Conservation (phyloP, 768 basidiomycete species). For the Rhizopogon vinicolor region DNA sequence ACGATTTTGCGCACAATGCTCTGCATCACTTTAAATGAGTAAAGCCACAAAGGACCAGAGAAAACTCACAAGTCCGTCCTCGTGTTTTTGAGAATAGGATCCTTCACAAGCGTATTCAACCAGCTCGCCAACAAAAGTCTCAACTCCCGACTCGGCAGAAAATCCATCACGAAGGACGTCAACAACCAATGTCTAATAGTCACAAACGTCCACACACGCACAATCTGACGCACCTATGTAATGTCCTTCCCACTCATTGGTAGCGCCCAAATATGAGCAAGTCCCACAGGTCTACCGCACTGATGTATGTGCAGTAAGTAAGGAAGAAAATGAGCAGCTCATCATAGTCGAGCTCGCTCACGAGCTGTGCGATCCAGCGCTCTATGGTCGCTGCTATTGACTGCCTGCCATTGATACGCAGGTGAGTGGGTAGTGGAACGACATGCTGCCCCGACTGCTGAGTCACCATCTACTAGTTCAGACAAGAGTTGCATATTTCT, state of each 20-base stretch:
- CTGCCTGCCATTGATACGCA: no score
- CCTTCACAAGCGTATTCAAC: constrained; percentile 70
- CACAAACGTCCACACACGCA: no score
- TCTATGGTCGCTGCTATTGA: no score
- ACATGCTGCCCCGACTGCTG: no score
- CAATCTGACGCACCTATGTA: constrained; percentile 15
- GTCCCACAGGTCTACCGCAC: constrained; percentile 73
- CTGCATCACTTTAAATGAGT: constrained; percentile 18
- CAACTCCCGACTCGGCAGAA: constrained; percentile 75
- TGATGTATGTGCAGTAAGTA: constrained; percentile 85
- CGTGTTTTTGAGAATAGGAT: constrained; percentile 65
- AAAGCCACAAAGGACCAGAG: not conserved
- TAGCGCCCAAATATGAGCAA: constrained; percentile 83
- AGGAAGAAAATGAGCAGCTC: constrained; percentile 88
- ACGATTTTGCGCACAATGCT: constrained; percentile 77
- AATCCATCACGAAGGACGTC: constrained; percentile 88
- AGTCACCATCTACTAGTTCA: no score
- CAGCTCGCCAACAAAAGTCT: constrained; percentile 69
- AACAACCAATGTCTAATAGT: constrained; percentile 53
- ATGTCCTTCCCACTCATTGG: constrained; percentile 47
- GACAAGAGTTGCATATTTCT: no score
- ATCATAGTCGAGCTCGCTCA: no score
- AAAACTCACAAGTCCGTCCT: constrained; percentile 64
- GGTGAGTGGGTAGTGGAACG: no score
- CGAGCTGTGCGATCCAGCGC: no score